Evolutionary conservation across 2,329 filamentous ascomycete genomes (phyloP), one percentile per base, ranked within the genome.

Genomic region (Bipolaris cookei): DNA sequence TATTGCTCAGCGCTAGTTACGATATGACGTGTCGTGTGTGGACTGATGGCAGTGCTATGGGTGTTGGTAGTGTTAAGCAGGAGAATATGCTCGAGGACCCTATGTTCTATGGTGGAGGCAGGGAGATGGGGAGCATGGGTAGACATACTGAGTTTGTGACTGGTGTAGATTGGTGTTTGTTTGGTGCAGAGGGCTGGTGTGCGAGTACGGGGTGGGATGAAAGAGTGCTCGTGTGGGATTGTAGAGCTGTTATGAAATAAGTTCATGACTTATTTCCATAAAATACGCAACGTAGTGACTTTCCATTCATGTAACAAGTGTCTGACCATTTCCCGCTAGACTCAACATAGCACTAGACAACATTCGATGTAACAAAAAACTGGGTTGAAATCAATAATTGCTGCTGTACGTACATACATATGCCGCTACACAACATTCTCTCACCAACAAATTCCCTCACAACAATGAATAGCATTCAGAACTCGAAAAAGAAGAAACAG

Each of bases 1-100:
- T 97, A 8, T 78, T 99, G 39, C 83, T 97, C 39, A 95, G 88
- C 67, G 94, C 91, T 1, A 95, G 92, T 73, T 99, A 99, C 77
- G 95, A 99, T 78, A 99, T 99, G 95, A 97, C 91, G 5, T 96
- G 95, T 65, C 86, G 95, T 30, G 83, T 97, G 47, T 99, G 95
- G 95, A 92, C 88, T 10, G 95, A 98, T 73, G 90, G 87, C n/a
- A 86, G 82, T 34, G 78, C 80, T 4, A 79, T 81, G 61, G 80
- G 81, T 16, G 69, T 74, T 3, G 72, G 75, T 30, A 51, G 48
- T 1, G 58, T 63, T 25, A 68, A 74, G 58, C 72, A 76, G 53
- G 69, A 70, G 45, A 76, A 72, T 25, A 69, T 66, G 66, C 54
- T 73, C 1, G 69, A 71, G 5, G 71, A 78, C 47, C 70, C 76